phyloP scores from a whole-genome alignment of 1,284 basidiomycete species.

The Trametes versicolor region DNA sequence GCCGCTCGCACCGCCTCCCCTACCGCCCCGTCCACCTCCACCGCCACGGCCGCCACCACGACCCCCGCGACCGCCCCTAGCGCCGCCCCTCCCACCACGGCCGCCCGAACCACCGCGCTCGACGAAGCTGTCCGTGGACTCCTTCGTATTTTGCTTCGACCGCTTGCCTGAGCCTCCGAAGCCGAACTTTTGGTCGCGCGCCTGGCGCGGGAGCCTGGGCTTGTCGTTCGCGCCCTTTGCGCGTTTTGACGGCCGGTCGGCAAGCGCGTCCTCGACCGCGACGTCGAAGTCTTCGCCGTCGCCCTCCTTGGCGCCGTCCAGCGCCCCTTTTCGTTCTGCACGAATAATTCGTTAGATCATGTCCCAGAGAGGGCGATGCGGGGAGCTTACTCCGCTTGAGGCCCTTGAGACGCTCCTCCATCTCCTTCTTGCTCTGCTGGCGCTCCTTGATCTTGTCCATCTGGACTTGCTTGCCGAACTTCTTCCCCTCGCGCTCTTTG shows the following conservation, averaged over 20 bases:
- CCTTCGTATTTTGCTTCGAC: conserved; percentile 84
- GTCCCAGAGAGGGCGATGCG: conserved; percentile 18
- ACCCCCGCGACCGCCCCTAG: neutral
- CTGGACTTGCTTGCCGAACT: conserved; percentile 98
- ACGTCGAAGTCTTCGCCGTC: conserved; percentile 86
- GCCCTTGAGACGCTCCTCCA: conserved; percentile 85
- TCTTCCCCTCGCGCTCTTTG: conserved; percentile 94
- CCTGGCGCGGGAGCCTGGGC: conserved; percentile 65
- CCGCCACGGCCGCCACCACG: conserved; percentile 41
- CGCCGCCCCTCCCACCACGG: conserved; percentile 45
- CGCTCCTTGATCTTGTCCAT: conserved; percentile 86
- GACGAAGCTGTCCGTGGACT: conserved; percentile 79
- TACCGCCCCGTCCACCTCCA: conserved; percentile 44
- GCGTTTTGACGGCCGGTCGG: conserved; percentile 77
- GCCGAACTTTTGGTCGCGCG: conserved; percentile 84
- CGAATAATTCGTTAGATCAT: neutral
- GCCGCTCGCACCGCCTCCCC: conserved; percentile 48
- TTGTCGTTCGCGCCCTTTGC: conserved; percentile 49
- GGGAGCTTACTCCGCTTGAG: conserved; percentile 85
- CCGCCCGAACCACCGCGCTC: conserved; percentile 49
- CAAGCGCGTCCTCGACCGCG: conserved; percentile 86
- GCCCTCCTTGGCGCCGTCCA: conserved; percentile 74
- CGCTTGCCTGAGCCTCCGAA: conserved; percentile 74
- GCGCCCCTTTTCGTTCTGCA: conserved; percentile 83
- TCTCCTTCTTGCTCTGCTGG: conserved; percentile 79